Evolutionary conservation across 805 yeast species (phyloP).

Genomic region (Cyberlindnera maclurae): DNA sequence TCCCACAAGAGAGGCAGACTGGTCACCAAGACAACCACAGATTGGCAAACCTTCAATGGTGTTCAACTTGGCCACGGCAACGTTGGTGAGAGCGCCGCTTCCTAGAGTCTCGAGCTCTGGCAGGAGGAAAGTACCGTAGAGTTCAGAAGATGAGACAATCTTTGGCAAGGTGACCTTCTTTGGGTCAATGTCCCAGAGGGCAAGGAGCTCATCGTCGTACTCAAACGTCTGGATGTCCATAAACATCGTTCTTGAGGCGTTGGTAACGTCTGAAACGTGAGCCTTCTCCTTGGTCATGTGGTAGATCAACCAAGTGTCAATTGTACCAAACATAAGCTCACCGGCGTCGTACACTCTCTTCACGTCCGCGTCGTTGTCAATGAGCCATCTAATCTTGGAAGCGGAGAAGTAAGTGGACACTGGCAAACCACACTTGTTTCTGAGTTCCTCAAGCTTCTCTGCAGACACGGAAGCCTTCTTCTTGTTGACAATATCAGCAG

Average conservation of each 20-base stretch:
- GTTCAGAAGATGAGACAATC: constrained; percentile 71
- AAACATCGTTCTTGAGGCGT: constrained; percentile 86
- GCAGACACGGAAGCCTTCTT: constrained; percentile 47
- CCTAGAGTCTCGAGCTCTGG: constrained; percentile 51
- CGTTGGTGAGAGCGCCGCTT: constrained; percentile 41
- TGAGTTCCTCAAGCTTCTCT: constrained; percentile 49
- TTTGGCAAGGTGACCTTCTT: constrained; percentile 61
- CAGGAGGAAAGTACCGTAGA: constrained; percentile 62
- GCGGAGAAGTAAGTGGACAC: constrained; percentile 89
- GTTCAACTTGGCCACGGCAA: constrained; percentile 42
- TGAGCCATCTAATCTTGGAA: constrained; percentile 81
- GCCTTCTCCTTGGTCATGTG: constrained; percentile 65
- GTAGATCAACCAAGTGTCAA: constrained; percentile 90
- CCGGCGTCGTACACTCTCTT: constrained; percentile 65
- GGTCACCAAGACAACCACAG: constrained; percentile 91
- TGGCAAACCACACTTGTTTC: constrained; percentile 74
- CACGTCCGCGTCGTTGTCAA: constrained; percentile 68
- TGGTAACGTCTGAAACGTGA: constrained; percentile 80
- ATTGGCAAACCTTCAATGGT: constrained; percentile 61
- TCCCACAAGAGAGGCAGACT: constrained; percentile 88
- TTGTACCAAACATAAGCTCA: constrained; percentile 85
- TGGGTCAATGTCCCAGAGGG: constrained; percentile 75
- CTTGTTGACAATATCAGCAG: constrained; percentile 60
- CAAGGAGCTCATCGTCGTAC: constrained; percentile 70
- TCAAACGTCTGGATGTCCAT: constrained; percentile 72